These are phyloP conservation scores for Talinum fruticosum DNA, from an alignment of 148 eudicot genomes.

Conservation along the genomic window DNA sequence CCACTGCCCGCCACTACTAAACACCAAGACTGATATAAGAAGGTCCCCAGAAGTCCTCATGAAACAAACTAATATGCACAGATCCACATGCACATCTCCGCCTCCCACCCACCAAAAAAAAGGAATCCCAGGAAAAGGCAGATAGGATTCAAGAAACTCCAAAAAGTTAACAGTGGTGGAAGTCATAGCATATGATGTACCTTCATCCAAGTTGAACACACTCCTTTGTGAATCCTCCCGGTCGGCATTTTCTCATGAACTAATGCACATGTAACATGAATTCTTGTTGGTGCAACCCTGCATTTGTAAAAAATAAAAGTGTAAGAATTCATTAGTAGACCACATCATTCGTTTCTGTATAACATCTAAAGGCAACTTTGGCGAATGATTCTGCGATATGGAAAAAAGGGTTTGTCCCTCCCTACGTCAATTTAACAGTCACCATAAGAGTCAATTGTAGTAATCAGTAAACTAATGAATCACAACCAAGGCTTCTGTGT, in stretches of 20 bases:
- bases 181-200: slow-evolving; percentile 27
- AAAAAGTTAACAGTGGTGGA: neutral
- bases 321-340: neutral
- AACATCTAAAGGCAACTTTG: too few species aligned
- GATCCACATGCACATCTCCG: neutral
- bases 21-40: neutral
- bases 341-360: too few species aligned
- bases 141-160: too few species aligned
- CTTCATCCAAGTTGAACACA: slow-evolving; percentile 99
- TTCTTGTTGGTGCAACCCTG: slow-evolving; percentile 83
- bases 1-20: too few species aligned
- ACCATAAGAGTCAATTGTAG: too few species aligned
- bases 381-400: too few species aligned
- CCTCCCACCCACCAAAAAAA: too few species aligned
- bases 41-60: neutral
- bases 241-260: slow-evolving; percentile 79
- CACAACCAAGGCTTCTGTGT: neutral
- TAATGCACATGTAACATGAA: slow-evolving; percentile 91
- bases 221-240: slow-evolving; percentile 89
- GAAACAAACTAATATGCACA: neutral
- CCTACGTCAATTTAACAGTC: too few species aligned
- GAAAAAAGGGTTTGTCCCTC: too few species aligned
- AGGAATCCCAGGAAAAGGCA: too few species aligned
- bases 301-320: slow-evolving; percentile 13
- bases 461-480: too few species aligned